Base-by-base conservation (phyloP, 352 stramenopile species). In the Globisporangium radiosum region DNA sequence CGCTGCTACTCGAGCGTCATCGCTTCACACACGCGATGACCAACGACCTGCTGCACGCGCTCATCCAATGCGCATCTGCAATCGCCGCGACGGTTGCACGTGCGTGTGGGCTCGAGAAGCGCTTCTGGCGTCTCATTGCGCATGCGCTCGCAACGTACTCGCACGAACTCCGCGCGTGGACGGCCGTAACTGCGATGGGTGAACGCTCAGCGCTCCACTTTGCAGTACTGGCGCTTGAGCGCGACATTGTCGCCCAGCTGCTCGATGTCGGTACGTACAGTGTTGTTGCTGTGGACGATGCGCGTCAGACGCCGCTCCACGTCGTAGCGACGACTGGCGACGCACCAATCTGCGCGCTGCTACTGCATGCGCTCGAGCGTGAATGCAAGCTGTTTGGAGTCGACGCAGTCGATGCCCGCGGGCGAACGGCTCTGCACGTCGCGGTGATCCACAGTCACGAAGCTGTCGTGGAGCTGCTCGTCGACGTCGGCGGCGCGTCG, bases 361-460 rank as follows among this genome's bases (percentile, higher is more conserved):
- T 88, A 4, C 57, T 88, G 52, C 25, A 54, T 7, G 59, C 62
- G 15, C 60, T 88, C 15, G 68, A 86, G 44, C 52, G 57, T 40
- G 33, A 45, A 2, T 14, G 3, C 0, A 38, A 42, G 10, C 14
- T 60, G 13, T n/a, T 9, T 6, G 54, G 60, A 7, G 14, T 65
- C 25, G 60, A 60, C 38, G 36, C 47, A n/a, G 33, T 51, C 5
- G 74, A 88, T 59, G 42, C 38, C 0, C 51, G 59, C 19, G 76
- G 76, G 36, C 68, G 72, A 39, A 82, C 75, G 17, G 64, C 76
- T 7, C 57, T 88, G 14, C 74, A 87, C 64, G 49, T 82, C 36
- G 76, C 76, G 11, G 63, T 81, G 33, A 75, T 77, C 2, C 61
- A 74, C 49, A 76, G 76, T 3, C 64, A 85, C 45, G 74, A 85